Percentiles rank a stretch among this genome's conserved stretches.
These are phyloP conservation scores for Tricholoma bakamatsutake DNA, from an alignment of 768 basidiomycete species.

Conservation along the genomic window DNA sequence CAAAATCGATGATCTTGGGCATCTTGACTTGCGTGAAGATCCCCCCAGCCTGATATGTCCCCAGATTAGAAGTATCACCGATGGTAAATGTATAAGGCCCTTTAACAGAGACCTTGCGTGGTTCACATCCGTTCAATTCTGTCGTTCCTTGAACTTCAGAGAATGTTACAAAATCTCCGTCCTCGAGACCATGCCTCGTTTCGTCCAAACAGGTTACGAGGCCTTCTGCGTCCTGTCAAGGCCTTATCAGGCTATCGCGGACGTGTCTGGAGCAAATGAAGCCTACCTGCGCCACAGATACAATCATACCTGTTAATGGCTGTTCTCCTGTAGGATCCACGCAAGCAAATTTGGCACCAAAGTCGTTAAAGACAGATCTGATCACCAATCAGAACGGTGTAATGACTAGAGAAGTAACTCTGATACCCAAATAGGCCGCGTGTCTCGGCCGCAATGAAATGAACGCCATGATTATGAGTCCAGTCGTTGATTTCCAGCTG, in stretches of 20 bases:
- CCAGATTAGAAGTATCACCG: constrained; percentile 78
- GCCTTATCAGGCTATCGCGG: not conserved
- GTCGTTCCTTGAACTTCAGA: constrained; percentile 93
- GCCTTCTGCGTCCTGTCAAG: constrained; percentile 70
- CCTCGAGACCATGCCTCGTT: constrained; percentile 96
- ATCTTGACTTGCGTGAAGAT: constrained; percentile 99
- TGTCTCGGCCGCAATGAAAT: constrained; percentile 89
- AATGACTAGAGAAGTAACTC: not conserved
- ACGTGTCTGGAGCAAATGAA: not conserved
- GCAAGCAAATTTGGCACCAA: constrained; percentile 90
- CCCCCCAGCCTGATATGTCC: constrained; percentile 80
- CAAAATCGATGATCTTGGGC: constrained; percentile 94
- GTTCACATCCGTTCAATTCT: constrained; percentile 85
- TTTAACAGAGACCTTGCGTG: constrained; percentile 87
- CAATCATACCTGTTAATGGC: constrained; percentile 91
- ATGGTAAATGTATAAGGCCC: constrained; percentile 98
- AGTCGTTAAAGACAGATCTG: constrained; percentile 94
- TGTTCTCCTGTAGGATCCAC: constrained; percentile 99
- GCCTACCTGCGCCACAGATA: constrained; percentile 79
- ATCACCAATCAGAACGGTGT: constrained; percentile 2
- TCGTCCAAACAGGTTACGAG: constrained; percentile 96
- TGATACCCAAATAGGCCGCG: constrained; percentile 90
- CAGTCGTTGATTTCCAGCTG: constrained; percentile 95
- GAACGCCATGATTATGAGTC: constrained; percentile 84
- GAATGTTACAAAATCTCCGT: constrained; percentile 97